Base-by-base conservation (phyloP, 371 early-diverging fungal species). In the Funneliformis caledonium region DNA sequence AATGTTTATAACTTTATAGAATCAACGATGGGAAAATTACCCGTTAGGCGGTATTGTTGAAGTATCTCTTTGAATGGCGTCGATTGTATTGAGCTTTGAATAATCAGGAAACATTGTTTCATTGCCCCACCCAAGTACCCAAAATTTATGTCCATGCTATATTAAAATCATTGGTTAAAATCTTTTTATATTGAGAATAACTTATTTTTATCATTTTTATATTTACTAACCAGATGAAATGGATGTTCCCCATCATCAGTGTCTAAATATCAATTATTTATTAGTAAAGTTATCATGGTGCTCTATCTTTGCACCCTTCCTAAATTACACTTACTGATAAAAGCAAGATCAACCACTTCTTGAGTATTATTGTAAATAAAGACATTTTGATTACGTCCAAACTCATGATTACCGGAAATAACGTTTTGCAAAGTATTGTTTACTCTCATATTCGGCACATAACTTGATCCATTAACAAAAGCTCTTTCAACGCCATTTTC, bases 121-220 rank as follows among this genome's bases (percentile, higher is more conserved):
- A n/a, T 73, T 16, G 78, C 89, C 90, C 42, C 86, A 82, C 43
- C 80, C 91, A 52, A 94, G 87, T 59, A 96, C 82, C 82, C 94
- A 93, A 89, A 96, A 96, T 52, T 84, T 84, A 84, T 96, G 94
- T 6, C 96, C 96, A 83, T 96, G 96, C 33, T 94, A 43, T 37
- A 43, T 19, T 11, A 69, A 69, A 69, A 26, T 65, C 26, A 7
- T 26, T 69, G 19, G 45, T 69, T 69, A 45, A 12, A 43, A 69
- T 16, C 8, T 37, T 37, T 26, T 45, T 19, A 43, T 47, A 5
- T 45, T 45, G 11, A 7, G n/a, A 26, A 31, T 2, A 11, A 31
- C 11, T 33, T 65, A 65, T 43, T 69, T 69, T 43, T 26, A 26
- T 26, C 26, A 26, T 26, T 26, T 37, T 37, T 2, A 37, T 37